These are phyloP conservation scores for Epichloe hybrida DNA, from an alignment of 2,329 filamentous ascomycete species.

Conservation along the genomic window DNA sequence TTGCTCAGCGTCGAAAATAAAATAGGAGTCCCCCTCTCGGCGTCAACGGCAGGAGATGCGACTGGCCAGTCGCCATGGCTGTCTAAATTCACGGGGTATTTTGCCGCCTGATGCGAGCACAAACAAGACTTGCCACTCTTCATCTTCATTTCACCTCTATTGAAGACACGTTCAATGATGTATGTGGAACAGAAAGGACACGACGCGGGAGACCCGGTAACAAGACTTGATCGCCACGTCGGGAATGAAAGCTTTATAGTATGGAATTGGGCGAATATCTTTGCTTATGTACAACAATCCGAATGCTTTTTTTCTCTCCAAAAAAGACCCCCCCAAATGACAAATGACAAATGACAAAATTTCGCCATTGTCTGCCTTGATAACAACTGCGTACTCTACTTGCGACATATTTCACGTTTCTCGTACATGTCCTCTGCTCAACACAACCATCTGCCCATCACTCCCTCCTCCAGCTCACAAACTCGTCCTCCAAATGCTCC, in stretches of 20 bases:
- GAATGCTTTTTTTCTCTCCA: neutral
- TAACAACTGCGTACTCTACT: neutral
- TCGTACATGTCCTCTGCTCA: neutral
- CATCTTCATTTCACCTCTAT: neutral
- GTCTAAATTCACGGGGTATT: constrained; percentile 2
- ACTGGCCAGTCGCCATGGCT: constrained; percentile 2
- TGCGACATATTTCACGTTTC: neutral
- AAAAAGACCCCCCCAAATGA: too few species aligned
- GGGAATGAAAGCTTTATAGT: neutral
- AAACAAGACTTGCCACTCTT: neutral
- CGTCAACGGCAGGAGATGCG: neutral
- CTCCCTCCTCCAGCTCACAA: constrained; percentile 57
- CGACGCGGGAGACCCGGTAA: neutral
- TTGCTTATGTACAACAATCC: neutral
- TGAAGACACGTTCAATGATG: neutral
- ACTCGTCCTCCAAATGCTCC: constrained; percentile 61
- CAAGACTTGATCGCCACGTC: neutral
- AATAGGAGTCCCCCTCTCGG: neutral
- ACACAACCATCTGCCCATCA: constrained; percentile 17
- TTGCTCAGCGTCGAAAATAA: neutral
- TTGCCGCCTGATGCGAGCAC: neutral
- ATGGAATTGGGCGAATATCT: neutral
- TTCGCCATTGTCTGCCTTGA: too few species aligned
- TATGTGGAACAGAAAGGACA: neutral
- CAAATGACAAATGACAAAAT: neutral